phyloP scores from a whole-genome alignment of 2,329 filamentous ascomycete species.

The Scopulariopsis brevicaulis region DNA sequence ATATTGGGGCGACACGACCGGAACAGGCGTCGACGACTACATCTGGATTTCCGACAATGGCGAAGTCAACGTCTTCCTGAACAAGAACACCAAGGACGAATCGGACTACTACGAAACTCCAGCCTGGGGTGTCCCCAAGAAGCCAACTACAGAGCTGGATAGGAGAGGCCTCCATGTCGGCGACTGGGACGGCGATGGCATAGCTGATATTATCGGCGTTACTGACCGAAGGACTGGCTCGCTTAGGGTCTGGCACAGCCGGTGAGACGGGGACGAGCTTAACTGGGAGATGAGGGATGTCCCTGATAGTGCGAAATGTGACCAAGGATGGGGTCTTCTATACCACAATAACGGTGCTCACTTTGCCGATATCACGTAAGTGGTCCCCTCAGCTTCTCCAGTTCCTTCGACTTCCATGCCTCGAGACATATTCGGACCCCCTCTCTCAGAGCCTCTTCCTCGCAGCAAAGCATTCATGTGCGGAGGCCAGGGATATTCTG shows the following conservation, averaged over 20 bases:
- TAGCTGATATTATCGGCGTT: conserved; percentile 12
- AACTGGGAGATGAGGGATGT: neutral
- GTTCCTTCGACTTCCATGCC: no score
- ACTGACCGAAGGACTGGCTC: neutral
- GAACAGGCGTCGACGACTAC: conserved; percentile 10
- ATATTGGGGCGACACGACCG: conserved; percentile 8
- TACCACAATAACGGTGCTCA: conserved; percentile 15
- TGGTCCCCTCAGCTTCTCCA: neutral
- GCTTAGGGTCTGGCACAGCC: neutral
- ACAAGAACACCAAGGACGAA: neutral
- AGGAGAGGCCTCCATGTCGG: conserved; percentile 12
- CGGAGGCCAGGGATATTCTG: no score
- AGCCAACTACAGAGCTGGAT: neutral
- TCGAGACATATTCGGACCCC: no score
- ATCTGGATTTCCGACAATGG: conserved; percentile 9
- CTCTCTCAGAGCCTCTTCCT: no score
- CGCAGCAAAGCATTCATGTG: neutral
- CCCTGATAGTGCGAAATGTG: conserved; percentile 8
- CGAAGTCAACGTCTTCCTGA: neutral
- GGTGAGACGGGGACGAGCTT: neutral
- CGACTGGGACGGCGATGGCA: conserved; percentile 24
- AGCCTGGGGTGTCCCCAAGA: neutral
- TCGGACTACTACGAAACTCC: neutral
- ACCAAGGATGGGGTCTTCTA: conserved; percentile 12
- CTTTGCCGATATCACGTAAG: conserved; percentile 17